These are phyloP conservation scores for Gentiana macrophylla DNA, from an alignment of 257 asterid species.

Conservation along the genomic window DNA sequence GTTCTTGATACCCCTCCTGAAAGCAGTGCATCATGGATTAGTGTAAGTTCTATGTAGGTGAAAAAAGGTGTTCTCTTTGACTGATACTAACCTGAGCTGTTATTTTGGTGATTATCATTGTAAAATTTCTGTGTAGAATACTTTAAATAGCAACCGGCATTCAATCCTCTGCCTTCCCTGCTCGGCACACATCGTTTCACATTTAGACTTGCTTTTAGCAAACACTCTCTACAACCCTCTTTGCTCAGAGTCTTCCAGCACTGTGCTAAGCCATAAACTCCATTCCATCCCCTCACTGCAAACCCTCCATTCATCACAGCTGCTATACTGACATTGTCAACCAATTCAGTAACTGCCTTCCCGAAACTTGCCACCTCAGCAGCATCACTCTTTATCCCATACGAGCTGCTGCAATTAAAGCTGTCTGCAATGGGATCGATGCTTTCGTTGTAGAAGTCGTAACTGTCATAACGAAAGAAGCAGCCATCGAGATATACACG, in stretches of 20 bases:
- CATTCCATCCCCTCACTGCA: conserved; percentile 38
- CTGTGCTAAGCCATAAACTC: conserved; percentile 82
- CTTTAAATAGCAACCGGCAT: conserved; percentile 76
- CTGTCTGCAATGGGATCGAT: conserved; percentile 30
- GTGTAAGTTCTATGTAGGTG: too few relatives aligned
- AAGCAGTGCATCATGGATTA: not conserved
- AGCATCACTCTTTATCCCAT: conserved; percentile 7
- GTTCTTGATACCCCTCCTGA: conserved; percentile 33
- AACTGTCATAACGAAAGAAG: conserved; percentile 63
- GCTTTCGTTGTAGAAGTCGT: conserved; percentile 44
- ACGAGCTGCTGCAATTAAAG: conserved; percentile 43
- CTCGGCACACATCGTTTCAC: conserved; percentile 48
- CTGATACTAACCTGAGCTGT: conserved; percentile 24
- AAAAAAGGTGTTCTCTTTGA: too few relatives aligned
- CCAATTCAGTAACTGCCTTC: conserved; percentile 27
- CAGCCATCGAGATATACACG: conserved; percentile 80
- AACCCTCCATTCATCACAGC: conserved; percentile 35
- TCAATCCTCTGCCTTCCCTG: conserved; percentile 72
- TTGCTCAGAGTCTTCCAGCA: conserved; percentile 65
- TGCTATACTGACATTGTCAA: conserved; percentile 31
- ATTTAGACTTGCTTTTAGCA: conserved; percentile 52
- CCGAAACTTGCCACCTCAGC: conserved; percentile 22
- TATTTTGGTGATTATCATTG: conserved; percentile 20
- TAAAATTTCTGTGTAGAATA: conserved; percentile 61
- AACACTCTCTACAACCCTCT: conserved; percentile 60